A percentile compares a stretch with the other conserved stretches of the same genome.
phyloP scores from a whole-genome alignment of 1,139 yeast species.

The Groenewaldozyma auringiensis region DNA sequence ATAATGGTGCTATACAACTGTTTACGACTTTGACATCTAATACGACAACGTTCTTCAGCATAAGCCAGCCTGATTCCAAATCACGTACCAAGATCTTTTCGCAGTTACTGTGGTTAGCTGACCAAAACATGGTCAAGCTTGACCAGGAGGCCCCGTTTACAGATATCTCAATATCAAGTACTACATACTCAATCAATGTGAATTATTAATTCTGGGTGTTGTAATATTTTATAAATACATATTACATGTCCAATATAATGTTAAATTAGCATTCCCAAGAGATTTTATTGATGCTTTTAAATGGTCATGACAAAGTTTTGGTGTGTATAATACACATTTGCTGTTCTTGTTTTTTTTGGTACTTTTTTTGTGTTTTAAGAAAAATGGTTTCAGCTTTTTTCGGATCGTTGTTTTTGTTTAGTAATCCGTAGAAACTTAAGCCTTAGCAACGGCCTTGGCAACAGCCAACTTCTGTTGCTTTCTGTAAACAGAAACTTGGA shows the following conservation, averaged over 20 bases:
- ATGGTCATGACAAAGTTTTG: not conserved
- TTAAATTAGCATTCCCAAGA: not conserved
- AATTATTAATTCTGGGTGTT: no score
- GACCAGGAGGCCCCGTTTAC: slow-evolving; percentile 5
- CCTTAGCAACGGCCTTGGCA: slow-evolving; percentile 86
- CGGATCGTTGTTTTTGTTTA: no score
- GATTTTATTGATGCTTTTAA: no score
- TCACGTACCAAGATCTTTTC: slow-evolving; percentile 4
- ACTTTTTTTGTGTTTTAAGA: no score
- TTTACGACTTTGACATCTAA: not conserved
- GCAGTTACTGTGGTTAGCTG: slow-evolving; percentile 10
- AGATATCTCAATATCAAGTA: not conserved
- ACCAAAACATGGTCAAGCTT: slow-evolving; percentile 4
- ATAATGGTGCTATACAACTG: not conserved
- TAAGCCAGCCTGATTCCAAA: not conserved
- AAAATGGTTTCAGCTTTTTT: no score
- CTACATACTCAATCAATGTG: no score
- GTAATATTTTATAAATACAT: not conserved
- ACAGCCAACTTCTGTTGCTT: slow-evolving; percentile 95
- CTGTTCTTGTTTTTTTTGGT: no score
- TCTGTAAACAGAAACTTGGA: slow-evolving; percentile 96
- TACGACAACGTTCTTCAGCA: not conserved
- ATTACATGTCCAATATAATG: not conserved
- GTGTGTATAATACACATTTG: no score
- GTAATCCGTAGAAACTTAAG: no score